Conservation (phyloP, 495 filamentous ascomycete species). For the Penicillium roqueforti region DNA sequence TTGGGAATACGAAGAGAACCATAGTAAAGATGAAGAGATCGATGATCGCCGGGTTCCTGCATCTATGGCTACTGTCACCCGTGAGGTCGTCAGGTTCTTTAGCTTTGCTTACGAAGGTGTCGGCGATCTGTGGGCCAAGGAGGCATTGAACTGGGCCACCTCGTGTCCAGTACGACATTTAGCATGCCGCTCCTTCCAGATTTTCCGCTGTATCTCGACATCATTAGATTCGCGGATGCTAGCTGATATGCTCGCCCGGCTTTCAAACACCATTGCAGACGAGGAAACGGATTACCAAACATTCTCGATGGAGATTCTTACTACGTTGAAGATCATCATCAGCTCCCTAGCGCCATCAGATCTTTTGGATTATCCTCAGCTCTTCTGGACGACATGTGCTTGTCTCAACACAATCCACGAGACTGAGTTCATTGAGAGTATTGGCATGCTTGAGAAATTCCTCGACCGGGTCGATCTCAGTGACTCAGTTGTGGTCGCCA, state of each 20-base stretch:
- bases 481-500: slow-evolving; percentile 59
- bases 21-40: slow-evolving; percentile 62
- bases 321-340: slow-evolving; percentile 86
- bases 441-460: slow-evolving; percentile 87
- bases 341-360: slow-evolving; percentile 73
- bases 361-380: slow-evolving; percentile 79
- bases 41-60: slow-evolving; percentile 75
- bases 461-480: slow-evolving; percentile 78
- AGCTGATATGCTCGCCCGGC: slow-evolving; percentile 86
- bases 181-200: slow-evolving; percentile 94
- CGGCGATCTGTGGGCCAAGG: slow-evolving; percentile 82
- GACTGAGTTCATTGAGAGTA: slow-evolving; percentile 84
- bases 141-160: slow-evolving; percentile 90
- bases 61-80: slow-evolving; percentile 78
- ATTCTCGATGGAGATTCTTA: slow-evolving; percentile 96
- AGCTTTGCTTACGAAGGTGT: slow-evolving; percentile 79
- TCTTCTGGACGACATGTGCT: slow-evolving; percentile 97
- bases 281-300: slow-evolving; percentile 87
- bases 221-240: slow-evolving; percentile 89
- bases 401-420: slow-evolving; percentile 95
- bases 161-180: slow-evolving; percentile 94
- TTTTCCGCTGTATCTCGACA: slow-evolving; percentile 89
- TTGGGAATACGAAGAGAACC: slow-evolving; percentile 92
- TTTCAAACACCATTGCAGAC: slow-evolving; percentile 94
- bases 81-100: slow-evolving; percentile 79